phyloP scores from a whole-genome alignment of 164 flowering plant genomes.

The Cinnamomum micranthum region DNA sequence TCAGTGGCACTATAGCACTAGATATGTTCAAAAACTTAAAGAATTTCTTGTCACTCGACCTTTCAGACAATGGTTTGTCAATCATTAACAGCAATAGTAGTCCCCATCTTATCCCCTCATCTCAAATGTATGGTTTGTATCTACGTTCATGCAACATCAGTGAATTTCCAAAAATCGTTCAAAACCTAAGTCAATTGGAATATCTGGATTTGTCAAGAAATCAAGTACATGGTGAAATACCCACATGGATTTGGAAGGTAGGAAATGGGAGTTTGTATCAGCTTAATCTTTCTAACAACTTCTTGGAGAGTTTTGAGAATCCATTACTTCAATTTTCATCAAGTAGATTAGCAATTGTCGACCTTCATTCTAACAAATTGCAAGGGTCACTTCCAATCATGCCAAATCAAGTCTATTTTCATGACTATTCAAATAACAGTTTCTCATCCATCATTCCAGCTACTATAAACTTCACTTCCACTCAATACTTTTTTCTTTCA shows the following conservation, averaged over 20 bases:
- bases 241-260: slow-evolving; percentile 40
- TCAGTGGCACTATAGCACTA: no score
- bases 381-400: slow-evolving; percentile 25
- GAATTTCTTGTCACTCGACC: no score
- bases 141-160: no score
- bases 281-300: slow-evolving; percentile 42
- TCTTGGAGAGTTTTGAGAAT: slow-evolving; percentile 15
- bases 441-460: slow-evolving; percentile 26
- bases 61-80: no score
- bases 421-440: slow-evolving; percentile 41
- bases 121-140: no score
- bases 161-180: no score
- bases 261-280: slow-evolving; percentile 2
- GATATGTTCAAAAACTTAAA: no score
- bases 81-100: no score
- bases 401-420: slow-evolving; percentile 11
- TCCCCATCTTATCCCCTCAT: no score
- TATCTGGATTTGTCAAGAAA: background rate
- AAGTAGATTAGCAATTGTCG: slow-evolving; percentile 12
- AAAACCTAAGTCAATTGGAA: no score
- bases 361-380: slow-evolving; percentile 42
- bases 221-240: slow-evolving; percentile 25
- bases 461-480: slow-evolving; percentile 9
- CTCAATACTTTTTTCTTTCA: slow-evolving; percentile 32
- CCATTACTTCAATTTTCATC: background rate